Evolutionary conservation across 2,329 filamentous ascomycete species (phyloP), one percentile per base, ranked within the genome.

Genomic region (Colletotrichum sp.): DNA sequence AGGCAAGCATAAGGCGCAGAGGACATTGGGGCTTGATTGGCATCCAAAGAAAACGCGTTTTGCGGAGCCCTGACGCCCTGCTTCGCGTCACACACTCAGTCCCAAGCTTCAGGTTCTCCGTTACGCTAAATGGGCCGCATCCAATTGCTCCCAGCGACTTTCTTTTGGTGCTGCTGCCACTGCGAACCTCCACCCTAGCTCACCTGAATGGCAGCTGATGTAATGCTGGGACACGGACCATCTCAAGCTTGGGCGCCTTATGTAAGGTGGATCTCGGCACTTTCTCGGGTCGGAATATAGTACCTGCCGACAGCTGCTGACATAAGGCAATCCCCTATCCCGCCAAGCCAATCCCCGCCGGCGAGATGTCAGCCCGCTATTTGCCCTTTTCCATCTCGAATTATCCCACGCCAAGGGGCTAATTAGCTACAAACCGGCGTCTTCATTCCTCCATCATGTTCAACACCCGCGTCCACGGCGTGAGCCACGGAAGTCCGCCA

Each of bases 11-110:
- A 21, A 34, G 57, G 57, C n/a, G 32, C 64, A 52, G 59, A 18
- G 24, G 44, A 70, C 70, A 73, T 71, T 71, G 67, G 66, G 65
- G 72, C 59, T 60, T 71, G 72, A 75, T 75, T 75, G 72, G 69
- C 69, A 65, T 59, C 62, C 63, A 55, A 52, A 68, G 69, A 72
- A 75, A 75, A 72, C 72, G 72, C 72, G 72, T 75, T 68, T 68
- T 72, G 72, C 72, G 72, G 72, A 75, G 52, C 69, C 62, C 69
- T 59, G 69, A 57, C 72, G 69, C 72, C 62, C 44, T 71, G 55
- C 34, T 75, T 72, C 72, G 72, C 72, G 72, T 72, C 69, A 18
- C 36, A 36, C 34, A 36, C 15, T 36, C 15, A 39, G 36, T 39
- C 32, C 39, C 34, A 62, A 75, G 72, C 72, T 72, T 62, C 69